Evolutionary conservation across 805 yeast genomes (phyloP).

Genomic region (Cyberlindnera bimundalis): DNA sequence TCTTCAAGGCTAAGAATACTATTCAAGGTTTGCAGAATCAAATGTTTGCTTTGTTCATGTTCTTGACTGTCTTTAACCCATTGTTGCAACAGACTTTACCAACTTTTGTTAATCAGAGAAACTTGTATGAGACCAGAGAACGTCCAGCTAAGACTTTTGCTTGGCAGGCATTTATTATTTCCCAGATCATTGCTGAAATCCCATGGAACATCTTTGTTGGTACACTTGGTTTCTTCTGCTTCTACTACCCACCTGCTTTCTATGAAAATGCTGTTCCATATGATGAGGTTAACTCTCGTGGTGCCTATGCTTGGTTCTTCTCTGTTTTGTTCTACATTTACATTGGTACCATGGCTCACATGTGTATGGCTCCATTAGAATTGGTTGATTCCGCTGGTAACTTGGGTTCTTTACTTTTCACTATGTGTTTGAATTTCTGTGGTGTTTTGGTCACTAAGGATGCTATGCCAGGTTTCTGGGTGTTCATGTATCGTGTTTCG

Average conservation of each 20-base stretch:
- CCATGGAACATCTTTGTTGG: slow-evolving; percentile 63
- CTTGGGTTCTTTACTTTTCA: slow-evolving; percentile 51
- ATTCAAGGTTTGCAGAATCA: slow-evolving; percentile 77
- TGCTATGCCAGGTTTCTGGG: slow-evolving; percentile 71
- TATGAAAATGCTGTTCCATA: slow-evolving; percentile 11
- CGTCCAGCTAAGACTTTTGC: slow-evolving; percentile 68
- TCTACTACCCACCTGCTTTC: slow-evolving; percentile 73
- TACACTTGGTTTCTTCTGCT: slow-evolving; percentile 57
- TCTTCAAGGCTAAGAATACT: slow-evolving; percentile 62
- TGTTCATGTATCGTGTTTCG: slow-evolving; percentile 70
- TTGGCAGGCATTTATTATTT: slow-evolving; percentile 59
- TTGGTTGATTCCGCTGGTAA: slow-evolving; percentile 63
- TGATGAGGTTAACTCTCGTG: slow-evolving; percentile 13
- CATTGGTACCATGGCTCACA: slow-evolving; percentile 55
- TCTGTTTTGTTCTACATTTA: slow-evolving; percentile 48
- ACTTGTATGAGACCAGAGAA: slow-evolving; percentile 68
- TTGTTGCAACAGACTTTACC: slow-evolving; percentile 63
- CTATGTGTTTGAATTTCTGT: slow-evolving; percentile 66
- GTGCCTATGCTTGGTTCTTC: slow-evolving; percentile 37
- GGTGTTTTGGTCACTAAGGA: slow-evolving; percentile 66
- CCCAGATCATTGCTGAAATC: slow-evolving; percentile 62
- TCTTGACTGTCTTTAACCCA: slow-evolving; percentile 52
- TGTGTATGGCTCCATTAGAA: slow-evolving; percentile 56
- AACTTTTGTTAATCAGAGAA: slow-evolving; percentile 56
- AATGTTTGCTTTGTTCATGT: slow-evolving; percentile 75